Evolutionary conservation across 2,329 filamentous ascomycete species (phyloP).

Genomic region (Aspergillus persii): DNA sequence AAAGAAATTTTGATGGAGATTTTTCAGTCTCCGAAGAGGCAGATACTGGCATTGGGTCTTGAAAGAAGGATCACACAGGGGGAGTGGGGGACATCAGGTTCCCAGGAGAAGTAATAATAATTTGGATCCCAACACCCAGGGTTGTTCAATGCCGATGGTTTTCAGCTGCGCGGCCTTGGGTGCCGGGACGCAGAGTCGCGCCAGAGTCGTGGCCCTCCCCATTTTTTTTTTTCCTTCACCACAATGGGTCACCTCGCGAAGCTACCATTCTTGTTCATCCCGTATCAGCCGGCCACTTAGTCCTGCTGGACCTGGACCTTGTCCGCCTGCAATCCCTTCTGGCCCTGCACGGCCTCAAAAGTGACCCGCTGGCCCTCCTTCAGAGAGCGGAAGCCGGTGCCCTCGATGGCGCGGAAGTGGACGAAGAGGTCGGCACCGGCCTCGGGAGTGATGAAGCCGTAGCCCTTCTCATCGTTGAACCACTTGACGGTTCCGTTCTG

Average conservation of each 20-base stretch:
- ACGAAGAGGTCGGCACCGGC: conserved; percentile 9
- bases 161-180: background rate
- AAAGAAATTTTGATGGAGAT: background rate
- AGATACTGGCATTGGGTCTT: background rate
- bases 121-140: background rate
- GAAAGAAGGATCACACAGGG: background rate
- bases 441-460: conserved; percentile 10
- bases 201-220: background rate
- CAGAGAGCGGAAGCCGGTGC: background rate
- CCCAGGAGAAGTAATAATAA: background rate
- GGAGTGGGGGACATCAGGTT: background rate
- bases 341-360: conserved; percentile 3
- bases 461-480: conserved; percentile 9
- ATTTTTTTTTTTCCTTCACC: background rate
- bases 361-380: conserved; percentile 8
- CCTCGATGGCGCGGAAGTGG: conserved; percentile 1
- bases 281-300: background rate
- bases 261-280: background rate
- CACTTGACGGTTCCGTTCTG: conserved; percentile 8
- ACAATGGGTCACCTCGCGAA: background rate
- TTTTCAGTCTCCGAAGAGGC: background rate
- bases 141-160: background rate
- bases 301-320: background rate
- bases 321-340: conserved; percentile 5
- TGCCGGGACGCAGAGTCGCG: background rate